Conservation (phyloP, 768 basidiomycete species). For the Russula brevipes region DNA sequence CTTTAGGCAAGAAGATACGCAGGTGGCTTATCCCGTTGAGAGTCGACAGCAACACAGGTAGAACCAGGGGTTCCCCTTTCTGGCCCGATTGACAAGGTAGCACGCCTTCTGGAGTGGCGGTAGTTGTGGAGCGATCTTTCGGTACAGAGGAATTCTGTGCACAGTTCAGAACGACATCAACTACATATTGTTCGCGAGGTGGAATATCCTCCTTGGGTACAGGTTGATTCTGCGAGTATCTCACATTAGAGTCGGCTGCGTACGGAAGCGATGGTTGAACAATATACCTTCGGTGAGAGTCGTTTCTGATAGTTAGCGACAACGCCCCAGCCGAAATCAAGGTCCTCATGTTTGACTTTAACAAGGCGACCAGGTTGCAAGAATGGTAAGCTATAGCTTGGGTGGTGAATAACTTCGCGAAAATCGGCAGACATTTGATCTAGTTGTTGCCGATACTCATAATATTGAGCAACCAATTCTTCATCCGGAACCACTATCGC, state of each 20-base stretch:
- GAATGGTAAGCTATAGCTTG: constrained; percentile 91
- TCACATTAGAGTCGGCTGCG: neutral
- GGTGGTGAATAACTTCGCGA: constrained; percentile 89
- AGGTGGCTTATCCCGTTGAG: constrained; percentile 83
- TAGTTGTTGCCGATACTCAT: constrained; percentile 87
- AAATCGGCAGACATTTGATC: constrained; percentile 88
- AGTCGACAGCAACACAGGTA: constrained; percentile 84
- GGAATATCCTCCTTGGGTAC: constrained; percentile 66
- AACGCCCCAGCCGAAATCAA: constrained; percentile 96
- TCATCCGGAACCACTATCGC: constrained; percentile 79
- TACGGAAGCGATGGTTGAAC: neutral
- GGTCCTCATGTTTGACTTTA: constrained; percentile 76
- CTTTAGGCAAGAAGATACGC: constrained; percentile 85
- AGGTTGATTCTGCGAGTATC: constrained; percentile 49
- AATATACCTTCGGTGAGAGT: constrained; percentile 64
- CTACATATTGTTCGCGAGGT: constrained; percentile 85
- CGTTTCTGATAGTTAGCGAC: constrained; percentile 91
- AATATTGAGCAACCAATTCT: constrained; percentile 79
- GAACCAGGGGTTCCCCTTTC: constrained; percentile 78
- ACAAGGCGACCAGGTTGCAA: constrained; percentile 90
- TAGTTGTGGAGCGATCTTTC: constrained; percentile 51
- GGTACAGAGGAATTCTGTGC: constrained; percentile 54
- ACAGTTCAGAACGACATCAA: constrained; percentile 87
- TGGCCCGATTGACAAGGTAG: constrained; percentile 66
- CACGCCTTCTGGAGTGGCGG: constrained; percentile 62